Evolutionary conservation across 345 rosid genomes (phyloP), one percentile per base, ranked within the genome.

Genomic region (Diplotaxis tenuifolia): DNA sequence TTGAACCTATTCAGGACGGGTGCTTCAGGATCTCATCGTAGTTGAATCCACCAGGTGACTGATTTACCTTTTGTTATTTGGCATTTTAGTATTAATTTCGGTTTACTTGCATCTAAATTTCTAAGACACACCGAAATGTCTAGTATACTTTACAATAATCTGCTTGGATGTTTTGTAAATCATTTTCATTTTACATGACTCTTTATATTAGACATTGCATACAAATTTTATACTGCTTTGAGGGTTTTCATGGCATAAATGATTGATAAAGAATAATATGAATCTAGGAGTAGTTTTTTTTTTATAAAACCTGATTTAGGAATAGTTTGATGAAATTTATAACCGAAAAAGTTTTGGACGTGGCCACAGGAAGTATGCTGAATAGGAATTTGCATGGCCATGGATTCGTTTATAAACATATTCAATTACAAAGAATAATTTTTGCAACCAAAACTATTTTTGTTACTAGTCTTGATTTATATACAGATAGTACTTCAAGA

Each of bases 31-130:
- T 73, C 49, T 16, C 9, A 15, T 7, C 57, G n/a, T 55, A 45
- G 12, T 65, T 65, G 34, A 36, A 18, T 57, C 67, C 66, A 56
- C 25, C 59, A 73, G 77, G 77, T 73, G 34, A 45, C 8, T 45
- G 19, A 56, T 18, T n/a, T 15, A 7, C 12, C 3, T 11, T n/a
- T 56, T 1, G 5, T 34, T 22, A 22, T 25, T 55, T 55, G 31
- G 15, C 15, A 11, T 53, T 53, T 21, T 20, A 20, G 22, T 7
- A 25, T 25, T 32, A 7, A 23, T 23, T 12, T 55, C 3, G 9
- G 31, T 53, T 54, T 22, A 54, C 29, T 21, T 23, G 14, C 56
- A 19, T 52, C 25, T 12, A 52, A 52, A 52, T 18, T 50, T 12
- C 5, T 47, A 50, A 20, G 55, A 50, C 21, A 18, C 5, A 47